Percentiles rank a stretch among this genome's conserved stretches.
Evolutionary conservation across 805 yeast species (phyloP).

Genomic region (Pichia rugopelliculosa): DNA sequence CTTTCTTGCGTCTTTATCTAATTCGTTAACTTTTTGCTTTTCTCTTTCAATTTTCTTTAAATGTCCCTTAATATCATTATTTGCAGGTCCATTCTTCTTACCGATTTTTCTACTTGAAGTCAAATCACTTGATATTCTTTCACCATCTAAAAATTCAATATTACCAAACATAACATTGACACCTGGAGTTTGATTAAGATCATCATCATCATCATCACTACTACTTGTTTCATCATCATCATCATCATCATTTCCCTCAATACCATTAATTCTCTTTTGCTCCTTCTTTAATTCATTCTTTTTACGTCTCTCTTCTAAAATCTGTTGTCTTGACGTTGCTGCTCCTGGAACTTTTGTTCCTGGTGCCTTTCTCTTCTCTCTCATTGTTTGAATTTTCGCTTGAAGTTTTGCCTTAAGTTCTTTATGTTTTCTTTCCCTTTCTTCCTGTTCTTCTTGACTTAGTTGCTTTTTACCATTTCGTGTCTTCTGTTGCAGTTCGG

Average conservation of each 20-base stretch:
- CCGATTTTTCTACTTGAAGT: conserved; percentile 49
- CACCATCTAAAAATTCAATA: conserved; percentile 77
- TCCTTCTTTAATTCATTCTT: conserved; percentile 33
- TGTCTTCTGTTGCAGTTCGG: conserved; percentile 8
- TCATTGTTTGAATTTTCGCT: conserved; percentile 58
- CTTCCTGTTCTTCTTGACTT: conserved; percentile 42
- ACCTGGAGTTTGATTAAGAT: conserved; percentile 18
- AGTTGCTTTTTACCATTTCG: conserved; percentile 20
- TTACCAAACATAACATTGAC: conserved; percentile 64
- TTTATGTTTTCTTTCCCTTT: conserved; percentile 47
- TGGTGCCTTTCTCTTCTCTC: conserved; percentile 84
- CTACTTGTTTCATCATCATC: conserved; percentile 23
- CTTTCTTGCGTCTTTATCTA: conserved; percentile 56
- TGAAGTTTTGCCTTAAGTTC: conserved; percentile 76
- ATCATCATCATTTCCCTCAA: conserved; percentile 35
- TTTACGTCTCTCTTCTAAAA: conserved; percentile 56
- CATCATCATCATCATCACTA: conserved; percentile 29
- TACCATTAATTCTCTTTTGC: conserved; percentile 21
- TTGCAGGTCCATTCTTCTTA: conserved; percentile 74
- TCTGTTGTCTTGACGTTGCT: conserved; percentile 75
- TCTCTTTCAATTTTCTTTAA: conserved; percentile 66
- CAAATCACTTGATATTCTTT: conserved; percentile 67
- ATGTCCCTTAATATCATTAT: conserved; percentile 79
- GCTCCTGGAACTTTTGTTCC: conserved; percentile 79
- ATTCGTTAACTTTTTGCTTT: conserved; percentile 49